phyloP scores from a whole-genome alignment of 2,329 filamentous ascomycete genomes.

The Arthroderma sp. region DNA sequence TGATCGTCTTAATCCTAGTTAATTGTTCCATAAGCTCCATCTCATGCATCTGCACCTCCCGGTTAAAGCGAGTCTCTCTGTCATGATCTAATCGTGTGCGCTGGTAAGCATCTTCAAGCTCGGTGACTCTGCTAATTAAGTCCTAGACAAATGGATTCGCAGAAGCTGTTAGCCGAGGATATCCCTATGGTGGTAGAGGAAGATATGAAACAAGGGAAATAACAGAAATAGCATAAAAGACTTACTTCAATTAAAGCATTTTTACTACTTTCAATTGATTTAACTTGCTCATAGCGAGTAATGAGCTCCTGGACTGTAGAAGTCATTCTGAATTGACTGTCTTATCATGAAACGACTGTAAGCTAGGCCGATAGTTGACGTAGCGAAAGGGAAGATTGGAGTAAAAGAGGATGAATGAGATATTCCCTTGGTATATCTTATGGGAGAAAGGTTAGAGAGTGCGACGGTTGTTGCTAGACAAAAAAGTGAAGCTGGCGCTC shows the following conservation, averaged over 20 bases:
- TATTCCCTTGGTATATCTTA: too few relatives aligned
- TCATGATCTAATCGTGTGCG: constrained; percentile 34
- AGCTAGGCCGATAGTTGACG: too few relatives aligned
- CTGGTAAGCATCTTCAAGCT: constrained; percentile 32
- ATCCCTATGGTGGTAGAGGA: neutral
- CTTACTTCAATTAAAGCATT: constrained; percentile 36
- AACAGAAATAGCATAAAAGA: neutral
- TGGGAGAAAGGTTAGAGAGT: too few relatives aligned
- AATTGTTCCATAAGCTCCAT: constrained; percentile 36
- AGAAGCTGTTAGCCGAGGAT: constrained; percentile 2
- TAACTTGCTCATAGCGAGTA: constrained; percentile 33
- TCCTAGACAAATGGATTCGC: constrained; percentile 22
- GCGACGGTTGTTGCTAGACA: too few relatives aligned
- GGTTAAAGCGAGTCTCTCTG: constrained; percentile 35
- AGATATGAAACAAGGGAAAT: neutral
- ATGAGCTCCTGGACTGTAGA: constrained; percentile 24
- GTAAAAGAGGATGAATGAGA: too few relatives aligned
- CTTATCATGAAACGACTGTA: too few relatives aligned
- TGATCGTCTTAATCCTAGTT: constrained; percentile 30
- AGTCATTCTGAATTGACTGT: constrained; percentile 5
- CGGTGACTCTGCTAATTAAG: constrained; percentile 30
- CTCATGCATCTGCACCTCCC: constrained; percentile 35
- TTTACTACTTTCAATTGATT: constrained; percentile 32
- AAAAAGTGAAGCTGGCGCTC: too few relatives aligned
- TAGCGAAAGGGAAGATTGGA: too few relatives aligned